Evolutionary conservation across 139 green algal species (phyloP).

Genomic region (Chlamydomonas sp.): DNA sequence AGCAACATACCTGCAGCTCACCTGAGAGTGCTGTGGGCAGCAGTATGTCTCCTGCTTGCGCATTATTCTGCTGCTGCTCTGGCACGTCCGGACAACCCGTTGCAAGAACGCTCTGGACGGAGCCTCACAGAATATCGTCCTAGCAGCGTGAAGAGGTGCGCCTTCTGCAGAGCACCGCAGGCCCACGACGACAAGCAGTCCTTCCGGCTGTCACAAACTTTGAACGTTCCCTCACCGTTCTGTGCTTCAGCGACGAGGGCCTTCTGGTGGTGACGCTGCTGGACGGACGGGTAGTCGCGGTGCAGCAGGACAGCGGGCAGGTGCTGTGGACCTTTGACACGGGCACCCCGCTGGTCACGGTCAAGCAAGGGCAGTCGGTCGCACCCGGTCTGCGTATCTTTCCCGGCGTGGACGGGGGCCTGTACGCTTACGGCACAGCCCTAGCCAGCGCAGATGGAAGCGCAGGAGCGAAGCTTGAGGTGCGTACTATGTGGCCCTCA

Average conservation of each 20-base stretch:
- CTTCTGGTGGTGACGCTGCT: constrained; percentile 82
- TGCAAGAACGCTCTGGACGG: too few relatives aligned
- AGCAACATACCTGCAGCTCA: too few relatives aligned
- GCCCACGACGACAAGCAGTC: too few relatives aligned
- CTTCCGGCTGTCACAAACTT: too few relatives aligned
- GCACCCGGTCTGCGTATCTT: constrained; percentile 74
- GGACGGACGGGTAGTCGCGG: constrained; percentile 81
- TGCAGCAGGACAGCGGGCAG: constrained; percentile 74
- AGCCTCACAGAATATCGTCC: too few relatives aligned
- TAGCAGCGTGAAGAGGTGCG: too few relatives aligned
- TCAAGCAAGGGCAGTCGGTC: constrained; percentile 33
- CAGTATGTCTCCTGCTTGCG: too few relatives aligned
- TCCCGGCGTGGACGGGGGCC: constrained; percentile 85
- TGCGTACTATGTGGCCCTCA: constrained; percentile 11
- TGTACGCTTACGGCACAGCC: constrained; percentile 78
- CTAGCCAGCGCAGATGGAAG: constrained; percentile 9
- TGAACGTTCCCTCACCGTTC: too few relatives aligned
- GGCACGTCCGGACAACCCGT: too few relatives aligned
- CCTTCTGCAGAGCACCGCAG: too few relatives aligned
- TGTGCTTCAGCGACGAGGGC: not conserved
- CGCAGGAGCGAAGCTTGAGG: constrained; percentile 52
- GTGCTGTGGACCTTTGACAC: constrained; percentile 84
- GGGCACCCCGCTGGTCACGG: constrained; percentile 80
- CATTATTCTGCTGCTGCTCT: too few relatives aligned
- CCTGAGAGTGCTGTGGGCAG: too few relatives aligned